These are phyloP conservation scores for Quercus berberidifolia DNA, from an alignment of 306 rosid genomes.

Conservation along the genomic window DNA sequence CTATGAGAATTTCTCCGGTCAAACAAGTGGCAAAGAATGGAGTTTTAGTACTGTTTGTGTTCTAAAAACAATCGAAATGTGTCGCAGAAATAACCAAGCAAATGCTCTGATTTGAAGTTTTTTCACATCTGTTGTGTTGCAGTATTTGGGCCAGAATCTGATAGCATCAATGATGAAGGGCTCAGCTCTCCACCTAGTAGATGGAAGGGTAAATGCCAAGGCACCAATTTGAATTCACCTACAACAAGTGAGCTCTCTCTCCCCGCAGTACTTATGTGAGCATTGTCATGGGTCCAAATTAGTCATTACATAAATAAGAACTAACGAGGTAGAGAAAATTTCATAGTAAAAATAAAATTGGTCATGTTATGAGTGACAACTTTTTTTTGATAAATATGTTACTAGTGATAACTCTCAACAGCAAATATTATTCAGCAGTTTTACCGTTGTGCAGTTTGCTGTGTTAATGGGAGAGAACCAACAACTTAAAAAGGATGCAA, in stretches of 20 bases:
- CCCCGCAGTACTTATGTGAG: not conserved
- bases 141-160: conserved; percentile 41
- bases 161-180: conserved; percentile 24
- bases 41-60: not conserved
- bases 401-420: no score
- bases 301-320: not conserved
- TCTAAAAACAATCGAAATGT: not conserved
- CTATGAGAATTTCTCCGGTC: no score
- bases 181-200: conserved; percentile 28
- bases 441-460: no score
- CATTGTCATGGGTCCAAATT: not conserved
- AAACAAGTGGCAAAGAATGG: not conserved
- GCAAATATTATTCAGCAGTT: no score
- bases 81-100: not conserved
- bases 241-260: conserved; percentile 36
- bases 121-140: not conserved
- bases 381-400: not conserved
- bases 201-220: conserved; percentile 41
- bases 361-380: not conserved
- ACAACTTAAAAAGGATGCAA: not conserved
- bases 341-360: not conserved
- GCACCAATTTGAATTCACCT: conserved; percentile 22
- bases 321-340: not conserved
- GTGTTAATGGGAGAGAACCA: not conserved
- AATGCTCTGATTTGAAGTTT: not conserved